phyloP scores from a whole-genome alignment of 2,329 filamentous ascomycete species.

The Aspergillus neotritici region DNA sequence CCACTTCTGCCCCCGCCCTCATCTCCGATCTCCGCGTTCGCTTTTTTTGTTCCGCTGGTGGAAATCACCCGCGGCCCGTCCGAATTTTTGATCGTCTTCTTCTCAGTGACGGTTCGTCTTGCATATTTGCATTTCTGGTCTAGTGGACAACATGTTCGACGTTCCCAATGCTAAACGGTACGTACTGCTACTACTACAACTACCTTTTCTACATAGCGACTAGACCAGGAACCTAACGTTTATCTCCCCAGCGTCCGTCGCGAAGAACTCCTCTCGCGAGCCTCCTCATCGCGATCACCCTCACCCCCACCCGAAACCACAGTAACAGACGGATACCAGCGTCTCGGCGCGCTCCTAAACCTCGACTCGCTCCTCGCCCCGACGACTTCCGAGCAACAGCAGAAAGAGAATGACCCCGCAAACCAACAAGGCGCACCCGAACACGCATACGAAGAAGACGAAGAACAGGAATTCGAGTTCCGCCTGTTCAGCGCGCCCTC shows the following conservation, averaged over 20 bases:
- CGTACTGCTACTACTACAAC: neutral
- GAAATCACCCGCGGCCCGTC: too few species aligned
- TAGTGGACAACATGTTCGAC: slow-evolving; percentile 28
- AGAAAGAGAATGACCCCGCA: neutral
- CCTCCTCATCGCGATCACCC: slow-evolving; percentile 27
- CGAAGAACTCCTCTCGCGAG: slow-evolving; percentile 29
- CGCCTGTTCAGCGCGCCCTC: slow-evolving; percentile 35
- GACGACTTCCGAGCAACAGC: neutral
- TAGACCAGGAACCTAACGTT: neutral
- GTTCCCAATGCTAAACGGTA: slow-evolving; percentile 35
- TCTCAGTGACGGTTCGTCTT: neutral
- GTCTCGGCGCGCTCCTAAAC: slow-evolving; percentile 30
- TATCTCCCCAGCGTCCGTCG: slow-evolving; percentile 29
- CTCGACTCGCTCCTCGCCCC: slow-evolving; percentile 22
- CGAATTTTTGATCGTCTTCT: too few species aligned
- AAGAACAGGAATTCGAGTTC: slow-evolving; percentile 42
- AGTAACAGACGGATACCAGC: slow-evolving; percentile 26
- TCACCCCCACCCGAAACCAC: slow-evolving; percentile 24
- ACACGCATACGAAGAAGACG: slow-evolving; percentile 19
- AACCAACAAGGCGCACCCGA: slow-evolving; percentile 2
- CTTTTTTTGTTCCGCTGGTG: too few species aligned
- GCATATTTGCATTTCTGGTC: neutral
- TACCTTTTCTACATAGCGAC: neutral
- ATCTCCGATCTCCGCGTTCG: too few species aligned
- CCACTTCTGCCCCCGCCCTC: too few species aligned